Conservation (phyloP, 1,139 yeast species). For the Yamadazyma taylorii region DNA sequence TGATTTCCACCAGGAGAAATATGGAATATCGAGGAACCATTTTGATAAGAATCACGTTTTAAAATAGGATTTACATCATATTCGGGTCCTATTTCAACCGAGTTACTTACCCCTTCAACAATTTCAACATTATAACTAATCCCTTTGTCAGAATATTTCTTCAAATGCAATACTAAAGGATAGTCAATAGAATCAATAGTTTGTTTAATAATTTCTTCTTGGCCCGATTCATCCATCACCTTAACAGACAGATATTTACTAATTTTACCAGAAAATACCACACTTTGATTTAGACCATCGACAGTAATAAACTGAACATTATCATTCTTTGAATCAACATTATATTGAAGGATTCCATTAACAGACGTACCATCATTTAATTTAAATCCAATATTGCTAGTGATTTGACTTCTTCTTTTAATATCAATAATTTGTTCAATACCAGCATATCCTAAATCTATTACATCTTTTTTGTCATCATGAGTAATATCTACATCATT, state of each 20-base stretch:
- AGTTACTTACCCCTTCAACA: not conserved
- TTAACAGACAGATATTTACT: conserved; percentile 1
- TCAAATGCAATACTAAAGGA: conserved; percentile 8
- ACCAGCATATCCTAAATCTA: conserved; percentile 14
- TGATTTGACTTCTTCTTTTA: conserved; percentile 5
- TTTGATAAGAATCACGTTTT: conserved; percentile 22
- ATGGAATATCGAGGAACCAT: conserved; percentile 50
- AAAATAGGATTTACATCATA: not conserved
- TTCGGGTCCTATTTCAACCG: not conserved
- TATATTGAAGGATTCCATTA: conserved; percentile 20
- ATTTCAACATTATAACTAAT: conserved; percentile 15
- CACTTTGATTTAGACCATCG: conserved; percentile 4
- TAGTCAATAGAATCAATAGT: conserved; percentile 1
- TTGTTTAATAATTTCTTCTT: not conserved
- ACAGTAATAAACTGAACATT: conserved; percentile 5
- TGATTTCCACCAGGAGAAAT: conserved; percentile 50
- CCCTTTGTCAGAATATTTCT: conserved; percentile 16
- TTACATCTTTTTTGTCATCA: conserved; percentile 16
- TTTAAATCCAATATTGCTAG: conserved; percentile 30
- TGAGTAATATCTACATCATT: conserved; percentile 27
- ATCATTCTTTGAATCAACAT: conserved; percentile 23
- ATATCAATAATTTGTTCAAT: conserved; percentile 39
- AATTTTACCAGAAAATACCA: conserved; percentile 4
- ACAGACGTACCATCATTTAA: conserved; percentile 38
- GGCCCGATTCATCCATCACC: not conserved